Evolutionary conservation across 495 filamentous ascomycete species (phyloP).

Genomic region (Zalerion maritima): DNA sequence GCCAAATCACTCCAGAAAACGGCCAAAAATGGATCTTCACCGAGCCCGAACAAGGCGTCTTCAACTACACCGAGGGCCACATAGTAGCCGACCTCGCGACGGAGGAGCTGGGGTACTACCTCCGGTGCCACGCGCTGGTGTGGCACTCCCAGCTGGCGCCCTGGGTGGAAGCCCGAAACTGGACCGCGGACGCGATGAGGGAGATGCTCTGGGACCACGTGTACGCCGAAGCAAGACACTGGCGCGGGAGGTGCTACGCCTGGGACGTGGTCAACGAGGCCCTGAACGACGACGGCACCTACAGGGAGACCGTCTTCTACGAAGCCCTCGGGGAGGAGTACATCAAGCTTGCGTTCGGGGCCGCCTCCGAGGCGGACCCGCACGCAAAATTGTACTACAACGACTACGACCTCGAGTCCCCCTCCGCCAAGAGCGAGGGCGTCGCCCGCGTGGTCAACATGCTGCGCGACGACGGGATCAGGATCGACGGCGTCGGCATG

Average conservation of each 20-base stretch:
- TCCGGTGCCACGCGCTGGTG: conserved; percentile 45
- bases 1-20: conserved; percentile 38
- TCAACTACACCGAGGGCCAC: conserved; percentile 40
- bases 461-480: conserved; percentile 34
- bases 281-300: conserved; percentile 52
- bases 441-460: conserved; percentile 36
- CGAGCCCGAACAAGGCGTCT: conserved; percentile 31
- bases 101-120: conserved; percentile 28
- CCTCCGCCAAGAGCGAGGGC: conserved; percentile 31
- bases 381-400: conserved; percentile 53
- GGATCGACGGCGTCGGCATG: conserved; percentile 51
- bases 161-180: conserved; percentile 38
- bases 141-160: conserved; percentile 46
- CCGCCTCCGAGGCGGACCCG: conserved; percentile 37
- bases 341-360: conserved; percentile 41
- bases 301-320: conserved; percentile 41
- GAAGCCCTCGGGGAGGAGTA: conserved; percentile 41
- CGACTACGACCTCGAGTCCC: conserved; percentile 51
- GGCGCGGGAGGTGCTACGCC: conserved; percentile 38
- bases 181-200: conserved; percentile 36
- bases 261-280: conserved; percentile 60
- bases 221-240: conserved; percentile 35
- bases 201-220: conserved; percentile 41
- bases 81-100: conserved; percentile 31
- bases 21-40: conserved; percentile 39